Base-by-base conservation (phyloP, 352 stramenopile species). In the Globisporangium barbulae region DNA sequence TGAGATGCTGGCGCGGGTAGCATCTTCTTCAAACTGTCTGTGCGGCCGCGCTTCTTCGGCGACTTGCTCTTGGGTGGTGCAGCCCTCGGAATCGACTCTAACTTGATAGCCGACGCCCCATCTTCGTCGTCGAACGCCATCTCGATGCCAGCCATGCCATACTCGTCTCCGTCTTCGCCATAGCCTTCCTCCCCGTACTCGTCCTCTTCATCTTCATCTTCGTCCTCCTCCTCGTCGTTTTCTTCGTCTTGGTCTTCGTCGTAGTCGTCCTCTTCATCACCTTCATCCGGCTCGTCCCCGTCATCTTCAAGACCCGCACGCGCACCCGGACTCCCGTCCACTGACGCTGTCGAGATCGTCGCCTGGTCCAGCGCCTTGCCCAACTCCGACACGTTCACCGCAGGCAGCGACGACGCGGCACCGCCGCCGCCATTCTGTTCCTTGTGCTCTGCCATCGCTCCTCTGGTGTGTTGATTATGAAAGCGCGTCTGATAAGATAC, bases 21-120 rank as follows among this genome's bases (percentile, higher is more conserved):
- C 76, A 88, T 76, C 49, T 85, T 86, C 68, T 93, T 93, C 59
- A 93, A 63, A 53, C 84, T 93, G 65, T 95, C 84, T 4, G 84
- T 92, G n/a, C 86, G 86, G n/a, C 85, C 80, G 39, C 86, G 81
- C 59, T 94, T 94, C 78, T 93, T 93, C 25, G 81, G 79, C 28
- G 76, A 88, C 61, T 91, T 93, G 59, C 41, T 64, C 52, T 68
- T 67, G 22, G 37, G 22, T 19, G 53, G 55, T 19, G 55, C 42
- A 10, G 47, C 59, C 0, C 19, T 44, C 5, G 57, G 30, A 25
- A 39, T 52, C 19, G 50, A 44, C 25, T 67, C 58, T 15, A 61
- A 44, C n/a, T 83, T 61, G 33, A 76, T 71, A 4, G 53, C 13
- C 28, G 53, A 48, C 10, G 55, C 52, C 0, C 37, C 61, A 21